These are phyloP conservation scores for Gonium pectorale DNA, from an alignment of 139 green algal genomes.

Conservation along the genomic window DNA sequence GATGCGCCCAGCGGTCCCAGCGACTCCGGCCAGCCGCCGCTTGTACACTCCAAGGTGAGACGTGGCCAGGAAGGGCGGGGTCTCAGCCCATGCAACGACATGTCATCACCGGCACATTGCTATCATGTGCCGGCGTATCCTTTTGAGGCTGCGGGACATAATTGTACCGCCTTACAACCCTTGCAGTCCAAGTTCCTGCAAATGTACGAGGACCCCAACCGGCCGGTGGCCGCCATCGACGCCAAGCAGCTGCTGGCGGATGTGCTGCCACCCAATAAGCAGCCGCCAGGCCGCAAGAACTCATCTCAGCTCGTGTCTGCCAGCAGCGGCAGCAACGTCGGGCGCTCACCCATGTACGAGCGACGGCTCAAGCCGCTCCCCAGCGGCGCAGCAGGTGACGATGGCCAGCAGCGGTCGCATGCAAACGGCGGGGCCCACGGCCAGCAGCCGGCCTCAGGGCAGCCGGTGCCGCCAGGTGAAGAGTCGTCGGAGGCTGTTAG, in stretches of 20 bases:
- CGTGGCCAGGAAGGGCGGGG: too few species aligned
- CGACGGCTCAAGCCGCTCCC: background rate
- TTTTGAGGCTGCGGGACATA: too few species aligned
- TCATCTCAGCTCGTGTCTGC: background rate
- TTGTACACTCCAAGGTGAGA: too few species aligned
- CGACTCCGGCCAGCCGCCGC: too few species aligned
- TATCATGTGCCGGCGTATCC: too few species aligned
- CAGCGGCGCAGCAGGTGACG: background rate
- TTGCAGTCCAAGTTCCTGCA: slow-evolving; percentile 45
- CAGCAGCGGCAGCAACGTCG: background rate
- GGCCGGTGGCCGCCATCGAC: slow-evolving; percentile 5
- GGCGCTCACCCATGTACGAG: slow-evolving; percentile 24
- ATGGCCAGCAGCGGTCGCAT: background rate
- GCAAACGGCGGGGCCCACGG: background rate
- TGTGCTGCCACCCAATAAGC: background rate
- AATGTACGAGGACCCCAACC: slow-evolving; percentile 45
- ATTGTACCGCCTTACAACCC: background rate
- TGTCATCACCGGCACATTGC: too few species aligned
- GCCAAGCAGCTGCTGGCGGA: slow-evolving; percentile 27
- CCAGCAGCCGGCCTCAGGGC: background rate
- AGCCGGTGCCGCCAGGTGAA: background rate
- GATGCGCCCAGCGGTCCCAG: too few species aligned
- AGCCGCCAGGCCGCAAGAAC: background rate
- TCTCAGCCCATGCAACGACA: too few species aligned
- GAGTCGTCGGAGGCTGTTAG: background rate